phyloP scores from a whole-genome alignment of 352 stramenopile species.

The Albugo candida region DNA sequence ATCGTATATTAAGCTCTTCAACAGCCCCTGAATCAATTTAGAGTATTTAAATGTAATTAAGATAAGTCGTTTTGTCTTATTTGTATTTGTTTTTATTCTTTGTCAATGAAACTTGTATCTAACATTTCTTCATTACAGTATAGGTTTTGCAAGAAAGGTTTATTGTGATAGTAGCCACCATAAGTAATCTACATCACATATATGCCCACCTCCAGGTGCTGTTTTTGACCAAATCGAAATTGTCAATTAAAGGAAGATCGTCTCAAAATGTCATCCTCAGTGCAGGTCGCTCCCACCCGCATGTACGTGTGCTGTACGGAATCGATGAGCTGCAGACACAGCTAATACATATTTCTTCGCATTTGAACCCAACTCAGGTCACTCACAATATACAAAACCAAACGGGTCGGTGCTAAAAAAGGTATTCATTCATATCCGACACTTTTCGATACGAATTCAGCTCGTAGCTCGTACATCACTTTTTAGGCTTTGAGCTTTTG shows the following conservation, averaged over 20 bases:
- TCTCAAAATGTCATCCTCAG: not conserved
- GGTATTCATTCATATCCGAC: slow-evolving; percentile 17
- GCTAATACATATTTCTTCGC: not conserved
- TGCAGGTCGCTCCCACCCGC: slow-evolving; percentile 35
- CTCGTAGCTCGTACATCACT: not conserved
- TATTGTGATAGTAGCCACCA: no score
- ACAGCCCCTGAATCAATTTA: no score
- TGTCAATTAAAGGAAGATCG: not conserved
- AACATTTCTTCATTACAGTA: no score
- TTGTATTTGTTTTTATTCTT: no score
- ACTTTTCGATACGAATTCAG: not conserved
- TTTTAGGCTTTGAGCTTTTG: slow-evolving; percentile 60
- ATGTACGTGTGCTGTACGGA: slow-evolving; percentile 23
- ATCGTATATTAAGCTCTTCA: no score
- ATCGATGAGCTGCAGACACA: not conserved
- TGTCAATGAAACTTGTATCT: no score
- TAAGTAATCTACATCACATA: no score
- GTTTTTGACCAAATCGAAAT: no score
- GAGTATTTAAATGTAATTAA: no score
- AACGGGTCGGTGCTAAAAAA: slow-evolving; percentile 72
- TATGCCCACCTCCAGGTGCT: no score
- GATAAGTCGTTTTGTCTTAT: no score
- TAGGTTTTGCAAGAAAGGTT: no score
- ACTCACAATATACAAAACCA: slow-evolving; percentile 69
- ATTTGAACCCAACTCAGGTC: slow-evolving; percentile 20